Percentiles rank a stretch among this genome's conserved stretches.
These are phyloP conservation scores for Platanthera guangdongensis DNA, from an alignment of 106 monocot species.

Conservation along the genomic window DNA sequence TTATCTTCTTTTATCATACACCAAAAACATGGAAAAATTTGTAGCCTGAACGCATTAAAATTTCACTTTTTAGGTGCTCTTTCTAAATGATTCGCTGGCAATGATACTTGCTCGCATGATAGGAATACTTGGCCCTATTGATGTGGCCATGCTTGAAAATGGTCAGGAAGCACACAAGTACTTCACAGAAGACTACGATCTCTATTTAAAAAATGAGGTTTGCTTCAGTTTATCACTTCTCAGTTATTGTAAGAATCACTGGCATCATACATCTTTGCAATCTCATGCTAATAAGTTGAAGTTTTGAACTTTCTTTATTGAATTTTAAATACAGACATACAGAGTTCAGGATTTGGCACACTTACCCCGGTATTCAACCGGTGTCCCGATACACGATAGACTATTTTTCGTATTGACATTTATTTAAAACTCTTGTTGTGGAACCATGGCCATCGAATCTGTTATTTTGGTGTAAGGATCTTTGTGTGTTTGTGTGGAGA, in stretches of 20 bases:
- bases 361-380: too few relatives aligned
- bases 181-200: conserved; percentile 65
- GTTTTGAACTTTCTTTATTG: not conserved
- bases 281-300: conserved; percentile 3
- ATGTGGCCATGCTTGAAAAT: conserved; percentile 63
- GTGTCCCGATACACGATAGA: too few relatives aligned
- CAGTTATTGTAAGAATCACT: not conserved
- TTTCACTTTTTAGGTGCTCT: conserved; percentile 54
- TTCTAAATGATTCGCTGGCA: conserved; percentile 64
- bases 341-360: too few relatives aligned
- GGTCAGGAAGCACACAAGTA: conserved; percentile 70
- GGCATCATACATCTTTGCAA: not conserved
- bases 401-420: too few relatives aligned
- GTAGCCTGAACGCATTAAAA: not conserved
- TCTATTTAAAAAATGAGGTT: conserved; percentile 76
- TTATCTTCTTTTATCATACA: not conserved
- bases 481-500: too few relatives aligned
- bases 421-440: too few relatives aligned
- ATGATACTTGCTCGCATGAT: conserved; percentile 82
- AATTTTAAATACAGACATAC: too few relatives aligned
- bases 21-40: not conserved
- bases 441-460: too few relatives aligned
- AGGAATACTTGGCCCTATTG: conserved; percentile 75
- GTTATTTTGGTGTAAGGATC: too few relatives aligned
- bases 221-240: not conserved